Percentiles rank a stretch among this genome's conserved stretches.
These are phyloP conservation scores for Quercus aquifolioides DNA, from an alignment of 306 rosid species.

Conservation along the genomic window DNA sequence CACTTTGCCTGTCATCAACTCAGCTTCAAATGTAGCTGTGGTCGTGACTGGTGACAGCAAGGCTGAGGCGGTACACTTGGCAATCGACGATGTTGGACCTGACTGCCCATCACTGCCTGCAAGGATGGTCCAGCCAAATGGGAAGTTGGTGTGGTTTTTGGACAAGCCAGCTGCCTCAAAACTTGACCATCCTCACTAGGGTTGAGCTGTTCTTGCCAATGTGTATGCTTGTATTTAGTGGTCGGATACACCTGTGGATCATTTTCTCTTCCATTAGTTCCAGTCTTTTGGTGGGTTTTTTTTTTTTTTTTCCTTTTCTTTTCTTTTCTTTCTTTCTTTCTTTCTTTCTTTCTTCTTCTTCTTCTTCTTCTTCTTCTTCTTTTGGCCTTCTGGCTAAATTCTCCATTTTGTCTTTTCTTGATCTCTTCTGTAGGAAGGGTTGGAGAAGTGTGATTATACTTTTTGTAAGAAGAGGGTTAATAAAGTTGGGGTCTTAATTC, in stretches of 20 bases:
- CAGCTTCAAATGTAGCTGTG: slow-evolving; percentile 79
- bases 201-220: slow-evolving; percentile 21
- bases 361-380: neutral
- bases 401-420: slow-evolving; percentile 41
- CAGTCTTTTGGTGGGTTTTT: neutral
- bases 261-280: slow-evolving; percentile 6
- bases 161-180: slow-evolving; percentile 83
- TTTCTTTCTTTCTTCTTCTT: neutral
- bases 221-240: slow-evolving; percentile 64
- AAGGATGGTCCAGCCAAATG: slow-evolving; percentile 70
- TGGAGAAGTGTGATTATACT: slow-evolving; percentile 46
- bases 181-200: slow-evolving; percentile 59
- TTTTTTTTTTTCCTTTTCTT: slow-evolving; percentile 15
- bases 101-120: slow-evolving; percentile 61
- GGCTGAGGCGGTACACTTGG: slow-evolving; percentile 72
- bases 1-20: slow-evolving; percentile 95
- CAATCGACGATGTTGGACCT: slow-evolving; percentile 52
- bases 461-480: slow-evolving; percentile 49
- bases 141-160: slow-evolving; percentile 93
- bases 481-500: slow-evolving; percentile 46
- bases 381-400: slow-evolving; percentile 24
- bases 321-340: neutral
- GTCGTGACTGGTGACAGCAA: slow-evolving; percentile 69
- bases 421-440: slow-evolving; percentile 35
- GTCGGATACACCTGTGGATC: slow-evolving; percentile 44